Evolutionary conservation across 495 filamentous ascomycete species (phyloP).

Genomic region (Tuber aestivum): DNA sequence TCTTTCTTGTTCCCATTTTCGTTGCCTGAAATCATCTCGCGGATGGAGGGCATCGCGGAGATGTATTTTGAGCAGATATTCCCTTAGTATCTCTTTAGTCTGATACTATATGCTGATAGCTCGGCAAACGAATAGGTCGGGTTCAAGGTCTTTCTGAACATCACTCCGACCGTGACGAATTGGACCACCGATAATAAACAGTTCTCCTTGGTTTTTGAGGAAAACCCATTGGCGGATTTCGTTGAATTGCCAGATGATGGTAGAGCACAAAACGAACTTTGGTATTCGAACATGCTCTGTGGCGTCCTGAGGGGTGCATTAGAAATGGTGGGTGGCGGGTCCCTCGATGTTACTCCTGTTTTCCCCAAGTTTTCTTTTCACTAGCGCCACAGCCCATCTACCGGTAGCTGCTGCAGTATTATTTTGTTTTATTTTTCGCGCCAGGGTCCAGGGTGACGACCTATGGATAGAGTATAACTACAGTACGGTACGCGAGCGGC

Average conservation of each 20-base stretch:
- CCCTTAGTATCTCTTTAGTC: neutral
- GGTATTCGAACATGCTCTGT: conserved; percentile 97
- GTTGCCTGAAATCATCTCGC: neutral
- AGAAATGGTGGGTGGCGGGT: conserved; percentile 68
- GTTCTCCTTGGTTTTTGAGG: conserved; percentile 92
- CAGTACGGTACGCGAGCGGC: neutral
- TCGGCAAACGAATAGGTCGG: conserved; percentile 59
- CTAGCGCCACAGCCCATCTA: neutral
- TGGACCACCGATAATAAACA: conserved; percentile 94
- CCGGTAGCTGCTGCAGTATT: neutral
- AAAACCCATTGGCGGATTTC: conserved; percentile 95
- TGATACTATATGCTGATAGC: conserved; percentile 13
- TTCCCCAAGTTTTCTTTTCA: conserved; percentile 20
- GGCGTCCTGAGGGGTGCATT: conserved; percentile 83
- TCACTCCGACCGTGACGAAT: conserved; percentile 89
- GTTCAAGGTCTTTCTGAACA: conserved; percentile 98
- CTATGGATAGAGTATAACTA: conserved; percentile 7
- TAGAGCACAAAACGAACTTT: conserved; percentile 89
- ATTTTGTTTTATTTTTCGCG: conserved; percentile 8
- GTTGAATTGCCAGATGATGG: conserved; percentile 96
- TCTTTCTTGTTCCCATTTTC: neutral
- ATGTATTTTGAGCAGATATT: neutral
- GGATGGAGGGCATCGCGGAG: neutral
- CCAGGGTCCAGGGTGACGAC: neutral
- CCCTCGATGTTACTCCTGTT: conserved; percentile 10